Evolutionary conservation across 1,284 basidiomycete genomes (phyloP), one percentile per base, ranked within the genome.

Genomic region (Volvariella surrecta): DNA sequence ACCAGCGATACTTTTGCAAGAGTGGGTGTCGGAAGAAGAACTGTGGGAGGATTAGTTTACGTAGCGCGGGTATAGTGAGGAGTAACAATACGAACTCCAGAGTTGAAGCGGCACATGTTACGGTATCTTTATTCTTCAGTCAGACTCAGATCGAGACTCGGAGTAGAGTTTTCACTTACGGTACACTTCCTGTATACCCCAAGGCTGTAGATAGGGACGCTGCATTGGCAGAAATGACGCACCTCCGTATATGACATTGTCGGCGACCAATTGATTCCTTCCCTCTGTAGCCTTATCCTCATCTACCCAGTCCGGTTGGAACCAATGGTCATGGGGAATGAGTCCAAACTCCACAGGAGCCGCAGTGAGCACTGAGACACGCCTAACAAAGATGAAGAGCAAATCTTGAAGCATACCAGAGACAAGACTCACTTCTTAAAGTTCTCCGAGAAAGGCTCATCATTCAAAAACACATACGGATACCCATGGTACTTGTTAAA

Each of bases 71-170:
- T 32, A 31, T 40, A 16, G 35, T 15, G 44, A 30, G 18, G 32
- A 43, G n/a, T 16, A 40, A 24, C 28, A 31, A 15, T 19, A 54
- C 64, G 30, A 46, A 68, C 66, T 21, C 88, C 89, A 3, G 84
- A 86, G 55, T 91, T 87, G 64, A 83, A 93, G 32, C 89, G 74
- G 59, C 88, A 92, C 87, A 90, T 82, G 48, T 83, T 82, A 18
- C 79, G 70, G 44, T 68, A 68, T 31, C 60, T 63, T 32, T 4
- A 17, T 13, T 7, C 21, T 4, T 4, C n/a, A 8, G 6, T 39
- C 7, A 39, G 38, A n/a, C 20, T n/a, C 4, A 15, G 20, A 31
- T n/a, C 16, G 15, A 20, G 17, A 24, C n/a, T 18, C n/a, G n/a
- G 32, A 13, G 7, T 16, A 24, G 9, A 37, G 39, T 19, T 15